Conservation (phyloP, 129 eudicot species). For the Artemisia argyi region DNA sequence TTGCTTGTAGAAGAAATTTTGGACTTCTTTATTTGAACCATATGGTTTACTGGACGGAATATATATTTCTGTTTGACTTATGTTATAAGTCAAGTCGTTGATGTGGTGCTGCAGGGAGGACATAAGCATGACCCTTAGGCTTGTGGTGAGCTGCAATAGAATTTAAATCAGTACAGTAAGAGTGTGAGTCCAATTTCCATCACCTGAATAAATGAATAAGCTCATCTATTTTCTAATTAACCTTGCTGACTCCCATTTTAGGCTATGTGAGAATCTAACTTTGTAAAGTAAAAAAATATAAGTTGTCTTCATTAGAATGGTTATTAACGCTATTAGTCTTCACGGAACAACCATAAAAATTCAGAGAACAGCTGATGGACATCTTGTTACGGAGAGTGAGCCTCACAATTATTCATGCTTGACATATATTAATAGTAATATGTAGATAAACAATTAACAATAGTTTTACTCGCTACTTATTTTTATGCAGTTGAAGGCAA, state of each 20-base stretch:
- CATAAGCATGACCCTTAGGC: conserved; percentile 89
- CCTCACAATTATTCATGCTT: conserved; percentile 3
- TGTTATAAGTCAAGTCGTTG: conserved; percentile 9
- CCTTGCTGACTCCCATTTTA: not conserved
- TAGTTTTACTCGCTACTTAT: not conserved
- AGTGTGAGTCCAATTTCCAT: conserved; percentile 59
- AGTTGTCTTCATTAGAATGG: conserved; percentile 12
- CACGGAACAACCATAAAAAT: conserved; percentile 96
- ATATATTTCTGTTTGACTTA: too few species aligned
- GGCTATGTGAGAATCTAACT: conserved; percentile 2
- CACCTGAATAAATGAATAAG: not conserved
- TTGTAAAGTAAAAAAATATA: not conserved
- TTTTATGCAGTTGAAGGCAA: conserved; percentile 78
- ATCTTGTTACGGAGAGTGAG: conserved; percentile 88
- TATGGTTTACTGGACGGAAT: too few species aligned
- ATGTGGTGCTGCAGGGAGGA: conserved; percentile 77
- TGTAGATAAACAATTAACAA: not conserved
- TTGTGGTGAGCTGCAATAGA: conserved; percentile 91
- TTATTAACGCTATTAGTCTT: conserved; percentile 18
- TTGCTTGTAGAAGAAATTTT: too few species aligned
- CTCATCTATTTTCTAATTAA: not conserved
- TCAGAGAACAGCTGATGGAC: conserved; percentile 81
- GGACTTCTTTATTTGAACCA: too few species aligned
- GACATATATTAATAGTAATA: not conserved
- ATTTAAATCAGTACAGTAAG: conserved; percentile 75